These are phyloP conservation scores for Niebla homalea DNA, from an alignment of 495 filamentous ascomycete species.

Conservation along the genomic window DNA sequence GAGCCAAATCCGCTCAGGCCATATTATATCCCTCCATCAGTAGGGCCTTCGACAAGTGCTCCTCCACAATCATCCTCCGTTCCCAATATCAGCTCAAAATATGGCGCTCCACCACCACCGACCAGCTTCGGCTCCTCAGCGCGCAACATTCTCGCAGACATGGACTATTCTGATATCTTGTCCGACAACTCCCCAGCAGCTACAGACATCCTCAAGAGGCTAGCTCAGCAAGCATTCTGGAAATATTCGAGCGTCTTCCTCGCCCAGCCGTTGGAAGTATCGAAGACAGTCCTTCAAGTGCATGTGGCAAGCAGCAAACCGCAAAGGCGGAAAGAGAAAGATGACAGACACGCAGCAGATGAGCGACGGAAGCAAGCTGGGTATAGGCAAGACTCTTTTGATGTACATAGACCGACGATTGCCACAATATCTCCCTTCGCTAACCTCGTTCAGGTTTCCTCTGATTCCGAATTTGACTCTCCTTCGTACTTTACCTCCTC, in stretches of 20 bases:
- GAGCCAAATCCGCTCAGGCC: slow-evolving; percentile 82
- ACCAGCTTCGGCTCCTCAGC: slow-evolving; percentile 57
- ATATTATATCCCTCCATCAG: slow-evolving; percentile 82
- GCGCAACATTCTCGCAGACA: slow-evolving; percentile 68
- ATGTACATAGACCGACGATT: slow-evolving; percentile 3
- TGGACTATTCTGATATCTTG: slow-evolving; percentile 82
- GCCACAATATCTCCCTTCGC: not conserved
- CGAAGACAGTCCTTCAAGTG: slow-evolving; percentile 83
- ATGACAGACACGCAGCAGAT: slow-evolving; percentile 11
- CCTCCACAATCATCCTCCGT: slow-evolving; percentile 23
- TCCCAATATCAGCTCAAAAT: slow-evolving; percentile 29
- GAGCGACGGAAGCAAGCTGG: slow-evolving; percentile 20
- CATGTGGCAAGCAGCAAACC: slow-evolving; percentile 27
- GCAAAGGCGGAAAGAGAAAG: slow-evolving; percentile 11
- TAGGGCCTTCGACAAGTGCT: slow-evolving; percentile 35
- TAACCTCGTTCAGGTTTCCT: slow-evolving; percentile 20
- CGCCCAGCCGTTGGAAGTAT: slow-evolving; percentile 92
- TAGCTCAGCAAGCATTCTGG: slow-evolving; percentile 68
- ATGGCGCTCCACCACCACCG: slow-evolving; percentile 35
- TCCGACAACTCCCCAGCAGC: slow-evolving; percentile 61
- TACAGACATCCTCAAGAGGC: slow-evolving; percentile 53
- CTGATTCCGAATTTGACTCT: slow-evolving; percentile 63
- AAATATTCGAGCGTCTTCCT: slow-evolving; percentile 75
- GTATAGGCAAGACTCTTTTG: slow-evolving; percentile 30
- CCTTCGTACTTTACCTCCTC: slow-evolving; percentile 74